Percentiles rank a stretch among this genome's conserved stretches.
Conservation (phyloP, 768 basidiomycete genomes). For the Tulasnella sp. region DNA sequence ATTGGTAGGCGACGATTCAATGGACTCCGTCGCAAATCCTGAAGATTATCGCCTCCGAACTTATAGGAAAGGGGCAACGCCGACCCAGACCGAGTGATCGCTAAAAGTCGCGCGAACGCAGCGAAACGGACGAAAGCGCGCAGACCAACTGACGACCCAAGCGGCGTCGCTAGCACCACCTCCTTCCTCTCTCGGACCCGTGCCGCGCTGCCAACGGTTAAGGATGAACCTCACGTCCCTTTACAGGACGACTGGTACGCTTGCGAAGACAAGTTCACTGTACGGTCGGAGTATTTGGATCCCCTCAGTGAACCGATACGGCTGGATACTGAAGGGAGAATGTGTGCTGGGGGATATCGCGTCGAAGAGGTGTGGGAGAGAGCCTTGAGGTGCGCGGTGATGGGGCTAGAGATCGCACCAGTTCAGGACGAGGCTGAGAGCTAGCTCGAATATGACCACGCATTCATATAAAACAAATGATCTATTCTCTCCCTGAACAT, state of each 20-base stretch:
- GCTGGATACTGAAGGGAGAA: slow-evolving; percentile 60
- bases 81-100: slow-evolving; percentile 50
- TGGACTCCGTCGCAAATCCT: not conserved
- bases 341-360: slow-evolving; percentile 73
- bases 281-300: slow-evolving; percentile 57
- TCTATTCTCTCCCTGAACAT: no score
- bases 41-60: no score
- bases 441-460: no score
- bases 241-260: slow-evolving; percentile 66
- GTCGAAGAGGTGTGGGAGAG: slow-evolving; percentile 81
- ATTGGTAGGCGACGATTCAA: slow-evolving; percentile 42
- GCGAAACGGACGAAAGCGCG: slow-evolving; percentile 27
- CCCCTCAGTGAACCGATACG: slow-evolving; percentile 65
- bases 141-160: not conserved
- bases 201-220: not conserved
- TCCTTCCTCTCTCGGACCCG: not conserved
- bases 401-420: slow-evolving; percentile 56
- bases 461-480: no score
- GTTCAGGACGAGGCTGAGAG: not conserved
- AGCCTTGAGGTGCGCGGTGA: slow-evolving; percentile 61
- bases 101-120: slow-evolving; percentile 54
- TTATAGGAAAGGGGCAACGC: slow-evolving; percentile 44
- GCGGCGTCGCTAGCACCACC: not conserved
- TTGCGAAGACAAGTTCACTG: slow-evolving; percentile 55
- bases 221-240: slow-evolving; percentile 68